Conservation (phyloP, 176 grass and related monocot genomes). For the Thalia dealbata region DNA sequence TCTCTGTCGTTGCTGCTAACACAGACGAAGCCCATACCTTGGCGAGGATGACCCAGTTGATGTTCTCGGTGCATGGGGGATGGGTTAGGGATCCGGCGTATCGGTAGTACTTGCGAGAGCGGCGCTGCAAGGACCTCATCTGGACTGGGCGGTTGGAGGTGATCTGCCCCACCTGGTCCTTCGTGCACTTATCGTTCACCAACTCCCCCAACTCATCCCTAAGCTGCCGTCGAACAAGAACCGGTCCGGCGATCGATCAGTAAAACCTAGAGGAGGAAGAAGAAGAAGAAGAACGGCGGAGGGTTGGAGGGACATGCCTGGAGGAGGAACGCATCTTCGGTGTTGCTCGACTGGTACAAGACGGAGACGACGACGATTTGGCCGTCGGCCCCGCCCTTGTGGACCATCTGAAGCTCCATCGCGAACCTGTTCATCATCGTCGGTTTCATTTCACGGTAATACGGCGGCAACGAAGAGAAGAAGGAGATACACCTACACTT, state of each 20-base stretch:
- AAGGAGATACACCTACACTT: too few relatives aligned
- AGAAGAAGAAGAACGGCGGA: too few relatives aligned
- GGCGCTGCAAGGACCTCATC: constrained; percentile 32
- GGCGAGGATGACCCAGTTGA: constrained; percentile 56
- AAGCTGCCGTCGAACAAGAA: constrained; percentile 27
- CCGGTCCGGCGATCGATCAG: too few relatives aligned
- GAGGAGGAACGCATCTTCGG: constrained; percentile 42
- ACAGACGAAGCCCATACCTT: too few relatives aligned
- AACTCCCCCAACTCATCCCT: constrained; percentile 21
- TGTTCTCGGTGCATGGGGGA: constrained; percentile 73
- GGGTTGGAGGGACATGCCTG: constrained; percentile 22
- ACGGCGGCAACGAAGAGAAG: too few relatives aligned
- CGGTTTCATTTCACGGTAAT: too few relatives aligned
- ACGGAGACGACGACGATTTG: constrained; percentile 29
- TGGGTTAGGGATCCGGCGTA: constrained; percentile 65
- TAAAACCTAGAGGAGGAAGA: too few relatives aligned
- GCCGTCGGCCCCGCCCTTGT: constrained; percentile 26
- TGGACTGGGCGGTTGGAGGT: constrained; percentile 5
- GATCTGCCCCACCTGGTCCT: constrained; percentile 28
- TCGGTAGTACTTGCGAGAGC: constrained; percentile 48
- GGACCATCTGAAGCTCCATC: constrained; percentile 56
- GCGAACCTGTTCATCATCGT: constrained; percentile 37
- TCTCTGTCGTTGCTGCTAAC: too few relatives aligned
- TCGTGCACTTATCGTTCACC: constrained; percentile 3
- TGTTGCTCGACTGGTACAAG: constrained; percentile 39